These are phyloP conservation scores for Botrytis byssoidea DNA, from an alignment of 2,329 filamentous ascomycete genomes.

Conservation along the genomic window DNA sequence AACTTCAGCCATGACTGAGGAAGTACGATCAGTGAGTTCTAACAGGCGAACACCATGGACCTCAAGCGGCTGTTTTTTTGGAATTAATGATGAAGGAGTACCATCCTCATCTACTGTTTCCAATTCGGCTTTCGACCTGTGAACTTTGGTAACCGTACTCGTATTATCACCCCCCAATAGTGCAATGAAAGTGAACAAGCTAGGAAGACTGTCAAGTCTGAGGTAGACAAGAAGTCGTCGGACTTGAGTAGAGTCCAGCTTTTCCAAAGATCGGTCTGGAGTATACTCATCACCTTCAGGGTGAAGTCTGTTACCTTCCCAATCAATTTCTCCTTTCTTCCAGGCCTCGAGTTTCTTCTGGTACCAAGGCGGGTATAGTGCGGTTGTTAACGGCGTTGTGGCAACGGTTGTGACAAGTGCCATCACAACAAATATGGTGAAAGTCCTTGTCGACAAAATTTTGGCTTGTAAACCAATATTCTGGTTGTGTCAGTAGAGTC, in stretches of 20 bases:
- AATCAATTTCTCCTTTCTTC: conserved; percentile 87
- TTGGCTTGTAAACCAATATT: conserved; percentile 81
- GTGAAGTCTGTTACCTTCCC: conserved; percentile 61
- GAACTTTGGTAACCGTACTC: conserved; percentile 36
- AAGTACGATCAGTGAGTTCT: conserved; percentile 87
- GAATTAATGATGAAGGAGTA: conserved; percentile 31
- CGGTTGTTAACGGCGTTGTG: conserved; percentile 73
- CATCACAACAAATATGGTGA: conserved; percentile 96
- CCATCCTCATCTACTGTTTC: conserved; percentile 34
- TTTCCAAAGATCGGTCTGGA: conserved; percentile 43
- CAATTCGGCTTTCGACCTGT: conserved; percentile 39
- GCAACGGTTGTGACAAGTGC: conserved; percentile 81
- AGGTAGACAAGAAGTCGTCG: conserved; percentile 75
- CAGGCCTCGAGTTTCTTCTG: conserved; percentile 70
- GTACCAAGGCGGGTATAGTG: conserved; percentile 75
- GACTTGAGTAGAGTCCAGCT: conserved; percentile 52
- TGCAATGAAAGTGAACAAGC: conserved; percentile 77
- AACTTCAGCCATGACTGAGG: conserved; percentile 88
- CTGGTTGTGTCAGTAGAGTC: conserved; percentile 39
- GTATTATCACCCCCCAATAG: conserved; percentile 62
- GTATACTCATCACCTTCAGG: conserved; percentile 41
- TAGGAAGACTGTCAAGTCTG: conserved; percentile 79
- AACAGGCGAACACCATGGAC: conserved; percentile 78
- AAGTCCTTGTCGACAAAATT: conserved; percentile 77
- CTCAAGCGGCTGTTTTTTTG: conserved; percentile 29